A percentile compares a stretch with the other conserved stretches of the same genome.
These are phyloP conservation scores for Pseudopediastrum boryanum DNA, from an alignment of 139 green algal species.

Conservation along the genomic window DNA sequence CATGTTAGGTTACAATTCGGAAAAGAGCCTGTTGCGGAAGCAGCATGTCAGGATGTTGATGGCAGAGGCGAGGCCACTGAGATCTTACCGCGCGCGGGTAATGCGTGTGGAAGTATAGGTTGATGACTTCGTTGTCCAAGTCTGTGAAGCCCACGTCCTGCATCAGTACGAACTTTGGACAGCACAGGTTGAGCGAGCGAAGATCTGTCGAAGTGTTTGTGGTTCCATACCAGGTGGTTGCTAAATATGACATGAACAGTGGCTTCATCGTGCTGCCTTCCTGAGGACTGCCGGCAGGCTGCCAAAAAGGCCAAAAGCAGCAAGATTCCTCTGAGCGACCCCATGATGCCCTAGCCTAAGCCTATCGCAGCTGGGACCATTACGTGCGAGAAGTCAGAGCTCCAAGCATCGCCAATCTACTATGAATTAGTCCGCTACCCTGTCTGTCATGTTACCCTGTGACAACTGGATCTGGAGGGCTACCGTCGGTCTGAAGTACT, in stretches of 20 bases:
- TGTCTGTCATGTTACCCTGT: no score
- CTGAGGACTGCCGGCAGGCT: no score
- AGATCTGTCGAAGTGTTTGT: neutral
- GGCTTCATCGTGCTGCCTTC: neutral
- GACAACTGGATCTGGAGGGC: no score
- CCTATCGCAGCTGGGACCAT: no score
- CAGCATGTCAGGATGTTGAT: neutral
- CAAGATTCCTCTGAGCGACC: no score
- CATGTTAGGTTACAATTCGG: neutral
- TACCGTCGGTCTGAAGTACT: no score
- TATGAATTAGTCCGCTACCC: no score
- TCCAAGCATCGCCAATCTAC: no score
- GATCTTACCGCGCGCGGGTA: slow-evolving; percentile 47
- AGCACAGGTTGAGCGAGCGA: neutral
- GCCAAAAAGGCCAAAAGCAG: no score
- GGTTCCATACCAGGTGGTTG: slow-evolving; percentile 54
- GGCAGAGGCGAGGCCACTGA: neutral
- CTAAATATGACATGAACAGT: slow-evolving; percentile 63
- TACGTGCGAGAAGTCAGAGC: no score
- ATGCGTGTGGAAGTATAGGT: slow-evolving; percentile 61
- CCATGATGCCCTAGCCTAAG: no score
- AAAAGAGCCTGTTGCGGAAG: neutral
- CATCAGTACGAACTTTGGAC: neutral
- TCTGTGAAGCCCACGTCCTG: slow-evolving; percentile 42
- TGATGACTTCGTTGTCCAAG: slow-evolving; percentile 58